Percentiles rank a stretch among this genome's conserved stretches.
Evolutionary conservation across 2,329 filamentous ascomycete species (phyloP).

Genomic region (Alternaria burnsii): DNA sequence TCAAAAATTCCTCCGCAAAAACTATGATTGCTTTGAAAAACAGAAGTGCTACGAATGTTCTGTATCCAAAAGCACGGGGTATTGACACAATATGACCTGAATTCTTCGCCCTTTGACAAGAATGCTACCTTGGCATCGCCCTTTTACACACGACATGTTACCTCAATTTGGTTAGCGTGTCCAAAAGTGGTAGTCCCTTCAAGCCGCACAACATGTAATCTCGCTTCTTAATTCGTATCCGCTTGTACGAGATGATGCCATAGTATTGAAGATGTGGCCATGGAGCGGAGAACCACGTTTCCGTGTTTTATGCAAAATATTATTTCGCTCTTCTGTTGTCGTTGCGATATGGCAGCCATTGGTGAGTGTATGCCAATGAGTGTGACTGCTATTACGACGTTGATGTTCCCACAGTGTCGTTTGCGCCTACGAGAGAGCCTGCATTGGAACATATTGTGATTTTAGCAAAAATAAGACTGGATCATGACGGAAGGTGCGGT

Average conservation of each 20-base stretch:
- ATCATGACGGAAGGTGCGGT: neutral
- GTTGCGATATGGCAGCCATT: neutral
- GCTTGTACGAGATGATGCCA: neutral
- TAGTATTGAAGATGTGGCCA: neutral
- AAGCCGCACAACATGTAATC: neutral
- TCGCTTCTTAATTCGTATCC: neutral
- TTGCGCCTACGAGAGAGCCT: neutral
- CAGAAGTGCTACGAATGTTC: neutral
- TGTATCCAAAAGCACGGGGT: neutral
- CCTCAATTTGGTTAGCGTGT: constrained; percentile 15
- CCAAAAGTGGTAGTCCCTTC: neutral
- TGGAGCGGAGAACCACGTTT: too few species aligned
- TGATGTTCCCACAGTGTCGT: neutral
- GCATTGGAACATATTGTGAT: neutral
- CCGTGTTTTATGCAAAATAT: neutral
- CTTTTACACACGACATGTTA: constrained; percentile 19
- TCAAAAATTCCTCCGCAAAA: neutral
- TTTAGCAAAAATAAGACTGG: neutral
- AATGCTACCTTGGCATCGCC: constrained; percentile 13
- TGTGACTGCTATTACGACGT: neutral
- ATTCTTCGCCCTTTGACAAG: neutral
- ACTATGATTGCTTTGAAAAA: too few species aligned
- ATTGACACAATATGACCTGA: neutral
- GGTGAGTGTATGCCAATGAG: neutral
- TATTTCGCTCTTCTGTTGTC: neutral